Conservation (phyloP, 441 rosid species). For the Gossypium armourianum region DNA sequence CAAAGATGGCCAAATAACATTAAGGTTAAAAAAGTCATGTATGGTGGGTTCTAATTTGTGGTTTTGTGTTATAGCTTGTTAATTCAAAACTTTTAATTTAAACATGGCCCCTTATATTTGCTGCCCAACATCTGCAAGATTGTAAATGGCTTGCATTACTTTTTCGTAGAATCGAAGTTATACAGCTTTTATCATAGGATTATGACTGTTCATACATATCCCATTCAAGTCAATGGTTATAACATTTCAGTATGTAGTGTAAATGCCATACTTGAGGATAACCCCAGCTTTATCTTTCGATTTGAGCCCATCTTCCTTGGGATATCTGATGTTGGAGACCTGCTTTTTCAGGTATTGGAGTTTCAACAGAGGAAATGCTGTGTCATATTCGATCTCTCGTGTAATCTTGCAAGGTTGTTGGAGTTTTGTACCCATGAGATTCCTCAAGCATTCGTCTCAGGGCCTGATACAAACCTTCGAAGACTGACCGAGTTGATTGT, state of each 20-base stretch:
- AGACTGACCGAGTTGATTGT: conserved; percentile 77
- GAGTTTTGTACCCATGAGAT: conserved; percentile 83
- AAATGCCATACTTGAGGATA: conserved; percentile 1
- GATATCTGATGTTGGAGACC: conserved; percentile 2
- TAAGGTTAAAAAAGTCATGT: neutral
- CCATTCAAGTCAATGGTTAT: neutral
- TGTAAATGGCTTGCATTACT: neutral
- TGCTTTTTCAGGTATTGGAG: conserved; percentile 7
- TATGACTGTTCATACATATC: neutral
- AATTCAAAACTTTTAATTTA: neutral
- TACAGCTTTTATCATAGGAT: neutral
- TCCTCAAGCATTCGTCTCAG: conserved; percentile 74
- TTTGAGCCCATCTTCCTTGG: neutral
- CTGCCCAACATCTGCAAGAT: neutral
- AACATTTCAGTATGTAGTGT: neutral
- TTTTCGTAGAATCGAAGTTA: neutral
- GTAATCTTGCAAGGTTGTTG: conserved; percentile 76
- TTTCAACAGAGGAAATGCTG: conserved; percentile 37
- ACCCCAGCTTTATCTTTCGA: neutral
- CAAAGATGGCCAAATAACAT: conserved; percentile 1
- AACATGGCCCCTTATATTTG: neutral
- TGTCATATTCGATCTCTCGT: conserved; percentile 81
- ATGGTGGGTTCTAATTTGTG: neutral
- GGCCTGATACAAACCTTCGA: conserved; percentile 78
- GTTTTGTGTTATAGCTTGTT: neutral